Percentiles rank a stretch among this genome's conserved stretches.
Evolutionary conservation across 352 stramenopile species (phyloP).

Genomic region (Vaucheria bursata): DNA sequence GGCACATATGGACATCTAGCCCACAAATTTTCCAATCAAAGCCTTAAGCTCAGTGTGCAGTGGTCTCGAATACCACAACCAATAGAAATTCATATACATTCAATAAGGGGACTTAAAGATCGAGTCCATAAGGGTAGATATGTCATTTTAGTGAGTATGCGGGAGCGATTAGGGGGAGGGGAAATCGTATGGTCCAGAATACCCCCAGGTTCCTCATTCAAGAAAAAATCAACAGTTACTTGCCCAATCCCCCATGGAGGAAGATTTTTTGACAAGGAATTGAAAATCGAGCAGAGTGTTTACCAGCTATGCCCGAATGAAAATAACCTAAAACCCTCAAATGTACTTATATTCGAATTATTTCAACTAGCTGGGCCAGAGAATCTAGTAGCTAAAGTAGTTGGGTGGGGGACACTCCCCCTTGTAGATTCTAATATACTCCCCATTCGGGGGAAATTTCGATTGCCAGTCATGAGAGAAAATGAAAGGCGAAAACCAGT

Average conservation of each 20-base stretch:
- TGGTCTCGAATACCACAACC: slow-evolving; percentile 65
- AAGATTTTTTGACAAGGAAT: slow-evolving; percentile 68
- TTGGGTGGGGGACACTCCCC: slow-evolving; percentile 70
- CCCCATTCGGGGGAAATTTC: slow-evolving; percentile 63
- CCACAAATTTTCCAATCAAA: too few relatives aligned
- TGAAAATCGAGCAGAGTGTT: slow-evolving; percentile 65
- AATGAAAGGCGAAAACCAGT: slow-evolving; percentile 59
- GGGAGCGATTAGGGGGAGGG: slow-evolving; percentile 67
- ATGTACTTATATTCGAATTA: slow-evolving; percentile 57
- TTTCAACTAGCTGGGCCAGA: slow-evolving; percentile 45
- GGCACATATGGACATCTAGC: slow-evolving; percentile 59
- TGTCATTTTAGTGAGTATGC: slow-evolving; percentile 67
- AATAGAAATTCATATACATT: slow-evolving; percentile 58
- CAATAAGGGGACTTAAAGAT: slow-evolving; percentile 68
- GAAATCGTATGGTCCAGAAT: slow-evolving; percentile 64
- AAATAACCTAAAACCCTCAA: slow-evolving; percentile 55
- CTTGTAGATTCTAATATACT: slow-evolving; percentile 53
- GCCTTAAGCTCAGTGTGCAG: slow-evolving; percentile 61
- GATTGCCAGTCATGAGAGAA: slow-evolving; percentile 68
- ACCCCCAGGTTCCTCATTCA: slow-evolving; percentile 9
- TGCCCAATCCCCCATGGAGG: slow-evolving; percentile 64
- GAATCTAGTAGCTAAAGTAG: slow-evolving; percentile 56
- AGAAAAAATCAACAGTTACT: slow-evolving; percentile 53
- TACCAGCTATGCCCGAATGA: slow-evolving; percentile 65
- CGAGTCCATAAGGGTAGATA: slow-evolving; percentile 67